Evolutionary conservation across 352 stramenopile genomes (phyloP).

Genomic region (Globisporangium mamillatum): DNA sequence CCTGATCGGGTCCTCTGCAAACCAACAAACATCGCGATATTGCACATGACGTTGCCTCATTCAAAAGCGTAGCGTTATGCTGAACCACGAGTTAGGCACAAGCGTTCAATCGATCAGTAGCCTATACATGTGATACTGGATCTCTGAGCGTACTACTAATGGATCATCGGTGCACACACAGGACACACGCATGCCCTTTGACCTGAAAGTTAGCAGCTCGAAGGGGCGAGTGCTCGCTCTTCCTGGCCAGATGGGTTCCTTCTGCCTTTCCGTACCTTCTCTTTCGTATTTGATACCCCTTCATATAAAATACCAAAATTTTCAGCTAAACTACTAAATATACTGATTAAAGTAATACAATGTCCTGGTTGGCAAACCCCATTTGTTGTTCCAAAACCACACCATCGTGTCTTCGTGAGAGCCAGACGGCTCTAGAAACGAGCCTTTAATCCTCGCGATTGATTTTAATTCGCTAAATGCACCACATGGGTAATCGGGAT

Average conservation of each 20-base stretch:
- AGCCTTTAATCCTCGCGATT: not conserved
- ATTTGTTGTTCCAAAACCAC: not conserved
- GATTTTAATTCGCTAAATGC: not conserved
- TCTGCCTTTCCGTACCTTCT: not conserved
- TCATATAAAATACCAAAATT: not conserved
- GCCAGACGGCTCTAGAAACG: not conserved
- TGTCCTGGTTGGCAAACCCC: not conserved
- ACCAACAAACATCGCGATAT: too few species aligned
- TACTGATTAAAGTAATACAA: not conserved
- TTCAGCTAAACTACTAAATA: not conserved
- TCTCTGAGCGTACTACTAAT: too few species aligned
- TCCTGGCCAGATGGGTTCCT: not conserved
- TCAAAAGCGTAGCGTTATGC: too few species aligned
- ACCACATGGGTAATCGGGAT: not conserved
- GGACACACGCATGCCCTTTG: too few species aligned
- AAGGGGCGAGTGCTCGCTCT: not conserved
- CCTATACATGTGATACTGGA: too few species aligned
- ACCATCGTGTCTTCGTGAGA: not conserved
- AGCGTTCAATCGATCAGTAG: too few species aligned
- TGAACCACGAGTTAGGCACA: too few species aligned
- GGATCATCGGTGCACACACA: too few species aligned
- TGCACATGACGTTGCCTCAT: too few species aligned
- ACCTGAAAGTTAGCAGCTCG: too few species aligned
- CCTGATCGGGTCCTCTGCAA: too few species aligned
- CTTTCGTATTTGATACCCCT: not conserved